Evolutionary conservation across 345 rosid species (phyloP).

Genomic region (Pugionium dolabratum): DNA sequence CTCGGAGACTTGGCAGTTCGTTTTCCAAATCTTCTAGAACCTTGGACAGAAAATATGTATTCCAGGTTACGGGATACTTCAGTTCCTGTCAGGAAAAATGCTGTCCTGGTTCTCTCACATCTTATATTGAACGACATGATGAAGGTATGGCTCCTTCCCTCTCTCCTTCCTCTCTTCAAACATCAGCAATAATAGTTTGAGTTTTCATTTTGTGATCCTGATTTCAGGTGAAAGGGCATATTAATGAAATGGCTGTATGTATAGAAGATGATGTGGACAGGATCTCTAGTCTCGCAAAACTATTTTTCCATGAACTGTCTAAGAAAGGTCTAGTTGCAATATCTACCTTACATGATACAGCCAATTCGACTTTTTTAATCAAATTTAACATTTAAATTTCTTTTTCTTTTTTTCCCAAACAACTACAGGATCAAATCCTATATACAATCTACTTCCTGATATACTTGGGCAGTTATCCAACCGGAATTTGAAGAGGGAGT

Average conservation of each 20-base stretch:
- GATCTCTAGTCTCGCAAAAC: conserved; percentile 87
- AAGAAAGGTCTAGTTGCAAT: conserved; percentile 69
- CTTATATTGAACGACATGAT: conserved; percentile 99
- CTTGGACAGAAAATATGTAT: conserved; percentile 98
- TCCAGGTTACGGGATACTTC: conserved; percentile 75
- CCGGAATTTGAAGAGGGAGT: conserved; percentile 71
- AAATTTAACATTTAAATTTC: conserved; percentile 29
- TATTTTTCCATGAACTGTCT: conserved; percentile 88
- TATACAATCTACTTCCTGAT: conserved; percentile 95
- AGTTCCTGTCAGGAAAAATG: conserved; percentile 88
- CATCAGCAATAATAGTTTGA: conserved; percentile 19
- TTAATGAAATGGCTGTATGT: conserved; percentile 89
- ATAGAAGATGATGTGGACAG: conserved; percentile 86
- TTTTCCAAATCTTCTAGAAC: conserved; percentile 90
- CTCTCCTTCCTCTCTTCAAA: conserved; percentile 22
- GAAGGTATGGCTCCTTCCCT: conserved; percentile 60
- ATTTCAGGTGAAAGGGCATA: conserved; percentile 89
- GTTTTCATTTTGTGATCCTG: conserved; percentile 39
- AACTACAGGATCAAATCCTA: conserved; percentile 86
- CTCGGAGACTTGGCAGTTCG: conserved; percentile 98
- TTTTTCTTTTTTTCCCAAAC: conserved; percentile 10
- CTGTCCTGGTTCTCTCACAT: conserved; percentile 96
- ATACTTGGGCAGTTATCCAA: conserved; percentile 78
- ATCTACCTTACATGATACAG: conserved; percentile 12
- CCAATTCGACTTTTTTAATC: conserved; percentile 8